Percentiles rank a stretch among this genome's conserved stretches.
phyloP scores from a whole-genome alignment of 345 rosid genomes.

The Populus nigra region DNA sequence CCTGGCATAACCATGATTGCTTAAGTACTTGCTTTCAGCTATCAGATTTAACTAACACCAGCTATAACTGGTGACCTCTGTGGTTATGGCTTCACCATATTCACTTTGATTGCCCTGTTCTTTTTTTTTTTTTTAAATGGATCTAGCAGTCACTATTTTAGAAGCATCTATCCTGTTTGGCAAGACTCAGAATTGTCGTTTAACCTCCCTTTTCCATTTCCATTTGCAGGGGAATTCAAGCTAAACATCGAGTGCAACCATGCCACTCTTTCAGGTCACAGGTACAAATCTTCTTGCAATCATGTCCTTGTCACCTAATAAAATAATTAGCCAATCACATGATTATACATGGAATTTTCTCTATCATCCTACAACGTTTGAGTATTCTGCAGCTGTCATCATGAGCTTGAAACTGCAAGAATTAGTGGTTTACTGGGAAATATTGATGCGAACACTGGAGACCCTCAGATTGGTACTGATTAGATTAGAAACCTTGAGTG shows the following conservation, averaged over 20 bases:
- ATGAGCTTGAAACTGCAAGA: slow-evolving; percentile 90
- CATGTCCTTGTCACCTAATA: neutral
- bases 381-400: slow-evolving; percentile 65
- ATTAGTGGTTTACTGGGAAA: slow-evolving; percentile 81
- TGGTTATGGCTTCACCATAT: too few species aligned
- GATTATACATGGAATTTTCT: neutral
- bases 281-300: slow-evolving; percentile 30
- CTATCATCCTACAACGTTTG: neutral
- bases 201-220: neutral
- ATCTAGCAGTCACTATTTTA: too few species aligned
- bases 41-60: too few species aligned
- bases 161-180: neutral
- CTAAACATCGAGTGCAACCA: slow-evolving; percentile 94
- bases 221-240: slow-evolving; percentile 60
- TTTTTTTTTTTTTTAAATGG: too few species aligned
- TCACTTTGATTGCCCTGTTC: too few species aligned
- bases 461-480: slow-evolving; percentile 72
- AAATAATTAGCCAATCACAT: neutral
- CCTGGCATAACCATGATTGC: too few species aligned
- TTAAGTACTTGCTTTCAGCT: too few species aligned
- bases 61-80: too few species aligned
- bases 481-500: neutral
- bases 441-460: slow-evolving; percentile 93
- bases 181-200: neutral
- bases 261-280: slow-evolving; percentile 94